Conservation (phyloP, 2,329 filamentous ascomycete genomes). For the Alternaria novae-zelandiae region DNA sequence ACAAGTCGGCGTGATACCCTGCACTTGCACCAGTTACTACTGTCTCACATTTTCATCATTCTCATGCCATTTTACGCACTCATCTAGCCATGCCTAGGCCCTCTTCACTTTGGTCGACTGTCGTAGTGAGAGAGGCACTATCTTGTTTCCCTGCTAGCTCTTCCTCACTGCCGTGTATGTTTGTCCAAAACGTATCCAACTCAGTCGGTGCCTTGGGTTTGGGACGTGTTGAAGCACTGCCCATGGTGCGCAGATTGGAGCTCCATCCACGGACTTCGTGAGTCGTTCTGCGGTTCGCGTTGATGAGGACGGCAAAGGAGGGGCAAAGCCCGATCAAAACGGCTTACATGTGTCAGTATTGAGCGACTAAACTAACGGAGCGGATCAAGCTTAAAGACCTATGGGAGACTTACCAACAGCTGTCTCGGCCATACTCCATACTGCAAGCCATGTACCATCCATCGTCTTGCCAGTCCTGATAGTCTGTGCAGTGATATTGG, state of each 20-base stretch:
- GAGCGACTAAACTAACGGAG: background rate
- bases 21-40: background rate
- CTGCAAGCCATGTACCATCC: constrained; percentile 5
- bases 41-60: too few species aligned
- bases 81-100: background rate
- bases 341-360: background rate
- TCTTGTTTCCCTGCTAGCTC: background rate
- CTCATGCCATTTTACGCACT: too few species aligned
- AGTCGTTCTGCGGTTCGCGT: background rate
- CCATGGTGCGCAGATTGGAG: background rate
- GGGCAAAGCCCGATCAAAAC: background rate
- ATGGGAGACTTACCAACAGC: constrained; percentile 19
- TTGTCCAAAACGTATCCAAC: background rate
- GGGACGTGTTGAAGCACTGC: background rate
- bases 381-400: background rate
- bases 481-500: background rate
- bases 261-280: background rate
- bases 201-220: background rate
- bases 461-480: background rate
- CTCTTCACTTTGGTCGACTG: background rate
- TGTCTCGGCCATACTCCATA: constrained; percentile 1
- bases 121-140: background rate
- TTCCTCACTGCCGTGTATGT: background rate
- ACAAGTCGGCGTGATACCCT: background rate
- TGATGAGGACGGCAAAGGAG: background rate